phyloP scores from a whole-genome alignment of 768 basidiomycete species.

The Macrolepiota albuminosa region DNA sequence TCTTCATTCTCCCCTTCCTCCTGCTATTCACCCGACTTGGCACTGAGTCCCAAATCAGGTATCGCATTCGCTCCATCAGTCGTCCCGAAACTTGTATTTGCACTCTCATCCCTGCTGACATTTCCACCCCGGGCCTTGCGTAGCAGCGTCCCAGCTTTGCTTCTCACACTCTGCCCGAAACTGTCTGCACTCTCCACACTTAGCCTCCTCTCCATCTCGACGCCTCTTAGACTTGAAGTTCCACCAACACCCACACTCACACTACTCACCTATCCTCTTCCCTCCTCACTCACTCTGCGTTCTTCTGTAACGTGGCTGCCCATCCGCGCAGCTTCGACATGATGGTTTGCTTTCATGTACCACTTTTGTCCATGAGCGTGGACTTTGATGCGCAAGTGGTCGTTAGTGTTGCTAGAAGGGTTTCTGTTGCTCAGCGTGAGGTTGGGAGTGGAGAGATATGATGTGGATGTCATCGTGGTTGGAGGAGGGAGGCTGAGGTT shows the following conservation, averaged over 20 bases:
- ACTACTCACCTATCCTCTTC: conserved; percentile 25
- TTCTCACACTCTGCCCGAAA: conserved; percentile 22
- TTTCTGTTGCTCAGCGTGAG: neutral
- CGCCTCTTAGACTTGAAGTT: conserved; percentile 2
- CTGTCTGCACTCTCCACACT: conserved; percentile 49
- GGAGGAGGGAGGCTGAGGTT: conserved; percentile 47
- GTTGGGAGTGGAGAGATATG: neutral
- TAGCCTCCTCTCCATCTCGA: conserved; percentile 21
- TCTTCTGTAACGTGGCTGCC: conserved; percentile 69
- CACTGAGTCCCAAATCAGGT: conserved; percentile 6
- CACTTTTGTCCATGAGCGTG: conserved; percentile 67
- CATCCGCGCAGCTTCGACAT: conserved; percentile 87
- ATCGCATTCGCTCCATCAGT: conserved; percentile 10
- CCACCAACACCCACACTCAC: neutral
- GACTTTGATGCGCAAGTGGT: conserved; percentile 80
- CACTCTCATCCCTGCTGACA: conserved; percentile 1
- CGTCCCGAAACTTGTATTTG: conserved; percentile 11
- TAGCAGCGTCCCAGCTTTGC: conserved; percentile 15
- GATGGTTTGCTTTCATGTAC: conserved; percentile 84
- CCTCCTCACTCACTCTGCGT: conserved; percentile 67
- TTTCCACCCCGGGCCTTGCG: neutral
- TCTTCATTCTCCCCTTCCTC: conserved; percentile 25
- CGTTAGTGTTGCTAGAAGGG: conserved; percentile 24
- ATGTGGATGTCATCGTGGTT: neutral
- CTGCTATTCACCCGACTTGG: conserved; percentile 16